Conservation (phyloP, 352 stramenopile genomes). For the Globisporangium orthogonon region DNA sequence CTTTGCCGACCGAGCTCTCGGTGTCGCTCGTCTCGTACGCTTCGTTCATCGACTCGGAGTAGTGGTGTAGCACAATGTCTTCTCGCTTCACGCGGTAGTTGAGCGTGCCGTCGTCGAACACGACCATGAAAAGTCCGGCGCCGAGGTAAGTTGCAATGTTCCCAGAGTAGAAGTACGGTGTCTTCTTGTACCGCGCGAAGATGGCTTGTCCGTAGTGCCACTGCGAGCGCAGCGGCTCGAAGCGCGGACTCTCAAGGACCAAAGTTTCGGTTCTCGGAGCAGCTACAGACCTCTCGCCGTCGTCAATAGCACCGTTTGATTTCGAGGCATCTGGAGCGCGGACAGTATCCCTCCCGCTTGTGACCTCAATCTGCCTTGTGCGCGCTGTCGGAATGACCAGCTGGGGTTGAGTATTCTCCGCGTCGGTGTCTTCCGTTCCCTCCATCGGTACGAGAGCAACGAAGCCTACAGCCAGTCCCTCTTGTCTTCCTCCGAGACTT, state of each 20-base stretch:
- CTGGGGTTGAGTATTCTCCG: neutral
- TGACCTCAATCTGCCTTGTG: neutral
- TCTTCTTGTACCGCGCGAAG: slow-evolving; percentile 64
- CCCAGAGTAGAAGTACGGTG: slow-evolving; percentile 70
- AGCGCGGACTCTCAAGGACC: slow-evolving; percentile 15
- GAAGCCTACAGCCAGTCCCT: too few relatives aligned
- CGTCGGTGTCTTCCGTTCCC: neutral
- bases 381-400: neutral
- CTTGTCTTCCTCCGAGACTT: too few relatives aligned
- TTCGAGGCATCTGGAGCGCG: neutral
- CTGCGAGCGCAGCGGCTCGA: slow-evolving; percentile 43
- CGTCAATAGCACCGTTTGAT: neutral
- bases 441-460: neutral
- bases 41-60: neutral
- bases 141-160: slow-evolving; percentile 75
- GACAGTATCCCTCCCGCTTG: neutral
- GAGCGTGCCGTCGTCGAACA: slow-evolving; percentile 71
- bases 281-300: neutral
- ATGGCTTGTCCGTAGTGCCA: slow-evolving; percentile 62
- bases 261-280: neutral
- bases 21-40: neutral
- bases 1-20: neutral
- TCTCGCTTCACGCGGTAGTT: slow-evolving; percentile 65
- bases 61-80: slow-evolving; percentile 46
- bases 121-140: slow-evolving; percentile 62